Evolutionary conservation across 2,329 filamentous ascomycete genomes (phyloP).

Genomic region (Scopulariopsis brevicaulis): DNA sequence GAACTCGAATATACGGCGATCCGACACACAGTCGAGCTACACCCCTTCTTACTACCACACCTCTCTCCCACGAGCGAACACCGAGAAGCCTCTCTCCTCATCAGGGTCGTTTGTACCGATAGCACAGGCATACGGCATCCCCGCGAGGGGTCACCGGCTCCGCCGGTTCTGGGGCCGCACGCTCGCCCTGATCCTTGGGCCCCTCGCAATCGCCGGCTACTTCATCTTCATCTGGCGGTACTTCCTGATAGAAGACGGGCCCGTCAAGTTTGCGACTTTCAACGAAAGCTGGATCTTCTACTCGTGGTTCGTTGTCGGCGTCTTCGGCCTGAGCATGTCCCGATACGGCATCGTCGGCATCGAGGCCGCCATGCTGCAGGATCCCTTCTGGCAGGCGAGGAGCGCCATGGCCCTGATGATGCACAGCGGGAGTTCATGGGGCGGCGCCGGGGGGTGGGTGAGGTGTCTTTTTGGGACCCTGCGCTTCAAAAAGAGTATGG

Average conservation of each 20-base stretch:
- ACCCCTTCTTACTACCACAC: not conserved
- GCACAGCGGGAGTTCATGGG: slow-evolving; percentile 6
- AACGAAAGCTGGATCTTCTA: slow-evolving; percentile 5
- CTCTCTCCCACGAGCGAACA: not conserved
- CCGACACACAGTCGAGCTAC: not conserved
- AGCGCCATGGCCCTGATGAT: not conserved
- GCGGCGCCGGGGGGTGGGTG: slow-evolving; percentile 8
- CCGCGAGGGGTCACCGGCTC: not conserved
- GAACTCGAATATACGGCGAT: not conserved
- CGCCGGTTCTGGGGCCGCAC: slow-evolving; percentile 3
- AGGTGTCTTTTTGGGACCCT: not conserved
- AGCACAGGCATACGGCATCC: not conserved
- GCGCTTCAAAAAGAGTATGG: not conserved
- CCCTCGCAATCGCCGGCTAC: not conserved
- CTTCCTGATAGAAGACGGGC: not conserved
- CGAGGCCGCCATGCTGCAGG: slow-evolving; percentile 7
- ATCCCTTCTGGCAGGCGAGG: not conserved
- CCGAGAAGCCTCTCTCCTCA: not conserved
- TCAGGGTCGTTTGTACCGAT: not conserved
- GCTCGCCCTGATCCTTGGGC: not conserved
- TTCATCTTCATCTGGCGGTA: slow-evolving; percentile 5
- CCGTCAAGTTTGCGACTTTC: slow-evolving; percentile 2
- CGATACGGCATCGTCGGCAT: slow-evolving; percentile 7
- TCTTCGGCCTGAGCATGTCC: slow-evolving; percentile 8
- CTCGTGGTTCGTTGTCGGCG: slow-evolving; percentile 10